Evolutionary conservation across 176 grass and related monocot species (phyloP).

Genomic region (Oryza punctata): DNA sequence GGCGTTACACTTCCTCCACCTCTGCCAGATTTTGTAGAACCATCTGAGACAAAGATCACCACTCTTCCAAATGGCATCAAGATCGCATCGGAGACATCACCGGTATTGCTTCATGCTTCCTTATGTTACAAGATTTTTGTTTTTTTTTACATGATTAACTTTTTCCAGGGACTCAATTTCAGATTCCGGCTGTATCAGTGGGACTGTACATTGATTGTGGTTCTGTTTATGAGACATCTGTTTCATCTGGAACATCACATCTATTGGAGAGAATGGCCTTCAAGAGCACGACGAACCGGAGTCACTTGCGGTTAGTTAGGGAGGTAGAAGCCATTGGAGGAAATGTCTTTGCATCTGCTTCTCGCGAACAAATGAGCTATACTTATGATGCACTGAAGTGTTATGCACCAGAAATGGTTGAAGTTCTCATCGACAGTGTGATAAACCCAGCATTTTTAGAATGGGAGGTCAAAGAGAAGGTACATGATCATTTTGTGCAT

Average conservation of each 20-base stretch:
- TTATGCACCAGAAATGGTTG: conserved; percentile 69
- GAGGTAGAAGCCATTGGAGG: conserved; percentile 85
- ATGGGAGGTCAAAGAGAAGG: conserved; percentile 80
- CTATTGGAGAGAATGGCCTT: conserved; percentile 88
- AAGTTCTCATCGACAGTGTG: conserved; percentile 73
- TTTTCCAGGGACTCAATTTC: conserved; percentile 38
- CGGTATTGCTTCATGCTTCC: conserved; percentile 38
- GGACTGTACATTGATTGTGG: conserved; percentile 85
- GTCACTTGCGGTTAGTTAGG: conserved; percentile 72
- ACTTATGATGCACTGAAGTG: conserved; percentile 79
- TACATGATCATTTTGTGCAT: conserved; percentile 26
- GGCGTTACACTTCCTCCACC: conserved; percentile 49
- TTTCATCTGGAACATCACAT: conserved; percentile 65
- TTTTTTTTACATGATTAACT: conserved; percentile 22
- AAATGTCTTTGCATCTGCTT: conserved; percentile 72
- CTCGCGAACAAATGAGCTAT: conserved; percentile 86
- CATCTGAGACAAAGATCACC: conserved; percentile 61
- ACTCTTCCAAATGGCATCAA: conserved; percentile 82
- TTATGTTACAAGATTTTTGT: conserved; percentile 13
- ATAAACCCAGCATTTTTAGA: conserved; percentile 70
- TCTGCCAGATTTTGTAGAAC: conserved; percentile 64
- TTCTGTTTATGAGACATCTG: conserved; percentile 71
- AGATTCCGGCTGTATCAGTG: conserved; percentile 65
- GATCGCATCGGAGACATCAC: conserved; percentile 62
- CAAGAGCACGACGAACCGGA: conserved; percentile 71